phyloP scores from a whole-genome alignment of 2,329 filamentous ascomycete genomes.

The Fusarium bulbicola region DNA sequence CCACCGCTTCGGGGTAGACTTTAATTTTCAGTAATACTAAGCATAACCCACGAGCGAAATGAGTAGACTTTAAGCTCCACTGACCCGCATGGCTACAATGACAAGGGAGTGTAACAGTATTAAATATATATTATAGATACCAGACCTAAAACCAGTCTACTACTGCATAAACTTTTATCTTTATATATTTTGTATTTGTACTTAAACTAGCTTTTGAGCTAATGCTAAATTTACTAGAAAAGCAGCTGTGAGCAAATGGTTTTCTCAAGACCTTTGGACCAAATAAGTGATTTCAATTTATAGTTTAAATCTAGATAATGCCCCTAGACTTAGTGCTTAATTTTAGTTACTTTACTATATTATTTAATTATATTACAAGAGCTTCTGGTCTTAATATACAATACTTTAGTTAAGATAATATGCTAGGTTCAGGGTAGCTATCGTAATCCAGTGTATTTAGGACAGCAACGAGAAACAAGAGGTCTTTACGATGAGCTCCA shows the following conservation, averaged over 20 bases:
- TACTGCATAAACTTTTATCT: fast-evolving
- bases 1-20: fast-evolving
- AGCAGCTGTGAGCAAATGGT: too few relatives aligned
- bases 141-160: background rate
- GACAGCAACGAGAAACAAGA: fast-evolving
- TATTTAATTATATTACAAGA: too few relatives aligned
- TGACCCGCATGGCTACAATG: fast-evolving
- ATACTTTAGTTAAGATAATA: background rate
- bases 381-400: too few relatives aligned
- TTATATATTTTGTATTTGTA: too few relatives aligned
- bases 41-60: too few relatives aligned
- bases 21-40: background rate
- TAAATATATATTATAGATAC: background rate
- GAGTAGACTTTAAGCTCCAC: background rate
- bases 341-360: too few relatives aligned
- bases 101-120: fast-evolving
- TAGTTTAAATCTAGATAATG: too few relatives aligned
- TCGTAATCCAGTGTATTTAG: fast-evolving
- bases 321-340: too few relatives aligned
- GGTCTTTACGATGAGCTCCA: fast-evolving
- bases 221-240: too few relatives aligned
- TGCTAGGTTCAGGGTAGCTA: background rate
- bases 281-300: fast-evolving
- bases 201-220: too few relatives aligned
- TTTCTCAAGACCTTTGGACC: too few relatives aligned